Evolutionary conservation across 768 basidiomycete genomes (phyloP).

Genomic region (Tulasnella sp.): DNA sequence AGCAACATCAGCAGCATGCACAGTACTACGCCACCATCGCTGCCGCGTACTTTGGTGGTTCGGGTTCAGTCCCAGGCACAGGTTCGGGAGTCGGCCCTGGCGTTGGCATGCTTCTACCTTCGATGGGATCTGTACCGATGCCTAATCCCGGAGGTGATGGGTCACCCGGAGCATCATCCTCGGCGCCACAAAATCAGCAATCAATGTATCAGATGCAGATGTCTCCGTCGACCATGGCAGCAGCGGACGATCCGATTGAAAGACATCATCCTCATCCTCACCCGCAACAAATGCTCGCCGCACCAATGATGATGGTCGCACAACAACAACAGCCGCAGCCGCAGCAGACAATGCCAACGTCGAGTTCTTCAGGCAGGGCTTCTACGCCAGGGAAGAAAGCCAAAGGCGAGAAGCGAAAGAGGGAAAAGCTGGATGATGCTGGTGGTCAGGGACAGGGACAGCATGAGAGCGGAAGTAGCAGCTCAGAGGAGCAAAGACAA

Average conservation of each 20-base stretch:
- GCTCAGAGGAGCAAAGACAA: no score
- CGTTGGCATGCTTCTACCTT: neutral
- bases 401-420: no score
- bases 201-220: neutral
- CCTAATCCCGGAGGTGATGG: neutral
- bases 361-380: no score
- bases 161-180: neutral
- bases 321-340: no score
- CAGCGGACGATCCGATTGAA: constrained; percentile 11
- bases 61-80: neutral
- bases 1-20: neutral
- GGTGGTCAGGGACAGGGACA: no score
- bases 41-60: neutral
- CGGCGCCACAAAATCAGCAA: neutral
- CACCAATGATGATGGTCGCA: no score
- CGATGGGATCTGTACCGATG: neutral
- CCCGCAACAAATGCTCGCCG: neutral
- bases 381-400: no score
- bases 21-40: neutral
- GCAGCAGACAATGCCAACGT: no score
- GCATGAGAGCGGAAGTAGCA: no score
- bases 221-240: neutral
- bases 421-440: no score
- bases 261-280: constrained; percentile 5
- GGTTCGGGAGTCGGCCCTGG: neutral